Base-by-base conservation (phyloP, 2,329 filamentous ascomycete genomes). In the Alternaria alternata region DNA sequence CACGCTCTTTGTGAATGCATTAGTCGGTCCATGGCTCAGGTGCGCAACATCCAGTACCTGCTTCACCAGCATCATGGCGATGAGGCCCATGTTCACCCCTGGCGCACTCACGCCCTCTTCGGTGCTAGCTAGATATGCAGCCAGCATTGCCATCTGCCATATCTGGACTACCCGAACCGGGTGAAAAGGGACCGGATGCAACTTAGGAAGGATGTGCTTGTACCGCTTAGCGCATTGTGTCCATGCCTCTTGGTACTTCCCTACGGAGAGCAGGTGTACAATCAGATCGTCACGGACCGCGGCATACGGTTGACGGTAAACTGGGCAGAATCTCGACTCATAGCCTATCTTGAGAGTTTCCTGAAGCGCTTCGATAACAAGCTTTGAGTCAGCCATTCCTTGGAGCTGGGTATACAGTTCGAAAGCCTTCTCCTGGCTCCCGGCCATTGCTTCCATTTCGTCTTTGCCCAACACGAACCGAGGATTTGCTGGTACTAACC, bases 301-400 rank as follows among this genome's bases (percentile, higher is more conserved):
- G 1, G 85, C 79, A 36, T 84, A 83, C 0, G 88, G 88, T 61
- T 89, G 87, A 16, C 82, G 80, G 30, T 82, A 79, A 8, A 84
- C 63, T 0, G 83, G 82, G 79, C 81, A 87, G 8, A 79, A 61
- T 1, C 73, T 69, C 0, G 80, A 78, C 43, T 78, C 64, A 18
- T 78, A 73, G 26, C 85, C 78, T 1, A 76, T 57, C 11, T 67
- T 72, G 59, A 87, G 78, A 14, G 77, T 78, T 32, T 74, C 64
- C 60, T 80, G 67, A 4, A 85, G 71, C 3, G 69, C 69, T 16
- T 70, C 51, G 11, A 80, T 66, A 9, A 78, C 75, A 61, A 78
- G 63, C 51, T 70, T 48, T 1, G 77, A 64, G 30, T 72, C 64
- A 11, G 57, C 26, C 20, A 64, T 54, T 9, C 54, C 59, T 44